A percentile compares a stretch with the other conserved stretches of the same genome.
Evolutionary conservation across 2,329 filamentous ascomycete species (phyloP).

Genomic region (Phialemoniopsis sp.): DNA sequence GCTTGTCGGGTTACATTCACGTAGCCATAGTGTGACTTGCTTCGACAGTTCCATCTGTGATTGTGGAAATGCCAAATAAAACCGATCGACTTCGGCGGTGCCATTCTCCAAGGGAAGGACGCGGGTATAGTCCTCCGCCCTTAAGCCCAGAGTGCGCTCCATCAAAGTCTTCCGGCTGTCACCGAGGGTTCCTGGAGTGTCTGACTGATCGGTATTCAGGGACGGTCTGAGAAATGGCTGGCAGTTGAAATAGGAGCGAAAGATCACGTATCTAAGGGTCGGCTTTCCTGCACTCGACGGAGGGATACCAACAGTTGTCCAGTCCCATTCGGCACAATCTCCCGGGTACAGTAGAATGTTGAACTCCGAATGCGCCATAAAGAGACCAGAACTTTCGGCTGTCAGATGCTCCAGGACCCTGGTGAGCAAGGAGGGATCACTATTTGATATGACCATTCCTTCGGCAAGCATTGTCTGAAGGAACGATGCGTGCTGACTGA

Average conservation of each 20-base stretch:
- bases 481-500: slow-evolving; percentile 8
- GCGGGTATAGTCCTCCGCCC: slow-evolving; percentile 21
- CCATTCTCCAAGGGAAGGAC: slow-evolving; percentile 5
- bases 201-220: background rate
- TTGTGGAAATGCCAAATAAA: slow-evolving; percentile 47
- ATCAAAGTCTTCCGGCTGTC: slow-evolving; percentile 8
- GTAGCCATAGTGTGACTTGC: slow-evolving; percentile 41
- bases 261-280: slow-evolving; percentile 30
- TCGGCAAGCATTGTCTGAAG: slow-evolving; percentile 13
- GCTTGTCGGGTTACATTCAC: slow-evolving; percentile 29
- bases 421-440: slow-evolving; percentile 12
- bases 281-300: slow-evolving; percentile 1
- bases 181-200: background rate
- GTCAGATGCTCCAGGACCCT: slow-evolving; percentile 26
- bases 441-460: slow-evolving; percentile 13
- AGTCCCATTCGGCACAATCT: slow-evolving; percentile 27
- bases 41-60: slow-evolving; percentile 24
- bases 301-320: slow-evolving; percentile 10
- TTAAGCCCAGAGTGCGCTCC: slow-evolving; percentile 17
- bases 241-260: slow-evolving; percentile 19
- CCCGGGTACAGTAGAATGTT: slow-evolving; percentile 35
- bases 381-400: slow-evolving; percentile 27
- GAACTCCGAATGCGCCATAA: slow-evolving; percentile 22
- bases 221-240: slow-evolving; percentile 10
- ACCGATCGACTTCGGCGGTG: slow-evolving; percentile 17